phyloP scores from a whole-genome alignment of 495 filamentous ascomycete species.

The Penicillium fimorum region DNA sequence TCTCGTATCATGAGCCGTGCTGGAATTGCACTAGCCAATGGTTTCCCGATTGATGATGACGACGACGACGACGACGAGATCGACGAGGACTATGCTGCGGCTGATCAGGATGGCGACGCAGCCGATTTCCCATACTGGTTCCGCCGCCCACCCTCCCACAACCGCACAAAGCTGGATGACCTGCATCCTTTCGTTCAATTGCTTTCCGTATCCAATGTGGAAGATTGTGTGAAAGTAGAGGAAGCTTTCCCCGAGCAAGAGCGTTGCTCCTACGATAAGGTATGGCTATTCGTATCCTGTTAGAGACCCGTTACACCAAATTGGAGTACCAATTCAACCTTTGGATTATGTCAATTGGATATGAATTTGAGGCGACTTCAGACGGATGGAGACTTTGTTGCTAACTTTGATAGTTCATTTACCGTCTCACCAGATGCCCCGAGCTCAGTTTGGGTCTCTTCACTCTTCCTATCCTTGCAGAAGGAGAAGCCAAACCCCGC shows the following conservation, averaged over 20 bases:
- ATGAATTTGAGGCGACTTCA: neutral
- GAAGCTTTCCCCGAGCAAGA: constrained; percentile 71
- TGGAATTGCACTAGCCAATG: constrained; percentile 34
- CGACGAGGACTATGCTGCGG: constrained; percentile 45
- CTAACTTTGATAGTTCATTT: constrained; percentile 61
- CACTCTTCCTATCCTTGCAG: constrained; percentile 51
- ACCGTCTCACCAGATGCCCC: constrained; percentile 75
- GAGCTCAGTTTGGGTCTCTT: constrained; percentile 81
- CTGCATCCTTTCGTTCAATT: constrained; percentile 69
- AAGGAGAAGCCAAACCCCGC: constrained; percentile 43
- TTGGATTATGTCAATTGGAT: too few relatives aligned
- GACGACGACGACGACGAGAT: constrained; percentile 44
- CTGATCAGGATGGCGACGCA: constrained; percentile 45
- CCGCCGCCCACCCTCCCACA: constrained; percentile 40
- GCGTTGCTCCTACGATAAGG: constrained; percentile 77
- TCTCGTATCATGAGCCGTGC: constrained; percentile 35
- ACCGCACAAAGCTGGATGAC: constrained; percentile 47
- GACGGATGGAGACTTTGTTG: neutral
- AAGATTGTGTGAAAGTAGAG: constrained; percentile 75
- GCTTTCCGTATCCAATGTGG: constrained; percentile 69
- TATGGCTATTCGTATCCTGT: constrained; percentile 35
- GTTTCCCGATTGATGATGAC: constrained; percentile 39
- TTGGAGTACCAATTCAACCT: neutral
- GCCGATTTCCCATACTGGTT: constrained; percentile 47
- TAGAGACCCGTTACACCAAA: neutral